Evolutionary conservation across 495 filamentous ascomycete species (phyloP), one percentile per base, ranked within the genome.

Genomic region (Penicillium samsonianum): DNA sequence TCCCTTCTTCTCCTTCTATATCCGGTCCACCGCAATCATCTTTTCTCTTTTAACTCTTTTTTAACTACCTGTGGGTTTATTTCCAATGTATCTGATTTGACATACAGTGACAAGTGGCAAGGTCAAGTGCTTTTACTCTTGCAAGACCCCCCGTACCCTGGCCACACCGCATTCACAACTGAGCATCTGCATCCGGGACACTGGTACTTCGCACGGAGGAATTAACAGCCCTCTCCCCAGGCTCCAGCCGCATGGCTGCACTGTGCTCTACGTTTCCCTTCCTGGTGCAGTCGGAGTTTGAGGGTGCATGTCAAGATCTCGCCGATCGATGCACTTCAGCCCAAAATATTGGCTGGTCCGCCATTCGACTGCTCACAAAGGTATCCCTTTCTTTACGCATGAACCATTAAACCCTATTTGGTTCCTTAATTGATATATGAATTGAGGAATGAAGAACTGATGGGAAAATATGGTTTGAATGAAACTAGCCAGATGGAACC

Each of bases 261-360:
- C 17, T 4, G 57, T 67, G 62, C 60, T 71, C 65, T 43, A 40
- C 50, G 41, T 78, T 76, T 47, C 86, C 86, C n/a, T 83, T 82
- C 50, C 75, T 89, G 14, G 80, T 75, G 20, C 60, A 65, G 19
- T 76, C 78, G 28, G 85, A 89, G 62, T 90, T 90, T 57, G 68
- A 81, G 33, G 67, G 77, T 64, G 83, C 77, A 49, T 88, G 85
- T 70, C 78, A 83, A 65, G 75, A 75, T 38, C 75, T 90, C 20
- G 78, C 80, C 40, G 69, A 80, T 60, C 79, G 74, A 62, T 62
- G 59, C 56, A 63, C 45, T 44, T 53, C 56, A 46, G 47, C 48
- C 61, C 55, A 50, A 59, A 50, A 55, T 47, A 61, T 45, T 54
- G 69, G 45, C 42, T 68, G 71, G 71, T 65, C 60, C 4, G 65